Evolutionary conservation across 169 alveolate genomes (phyloP).

Genomic region (Toxoplasma gondii): DNA sequence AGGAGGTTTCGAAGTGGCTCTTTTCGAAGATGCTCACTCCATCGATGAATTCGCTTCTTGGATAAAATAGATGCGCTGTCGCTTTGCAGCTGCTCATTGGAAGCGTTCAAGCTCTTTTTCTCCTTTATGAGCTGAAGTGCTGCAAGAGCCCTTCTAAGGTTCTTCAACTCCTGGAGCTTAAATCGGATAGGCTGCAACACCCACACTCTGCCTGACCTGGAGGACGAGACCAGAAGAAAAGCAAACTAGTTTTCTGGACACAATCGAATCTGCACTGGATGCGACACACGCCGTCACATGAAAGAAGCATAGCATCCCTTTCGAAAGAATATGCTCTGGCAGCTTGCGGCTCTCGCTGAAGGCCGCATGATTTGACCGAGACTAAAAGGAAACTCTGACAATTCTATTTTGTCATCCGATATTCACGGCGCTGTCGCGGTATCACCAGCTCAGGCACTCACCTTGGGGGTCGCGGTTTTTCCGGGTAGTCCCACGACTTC

Average conservation of each 20-base stretch:
- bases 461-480: slow-evolving; percentile 1
- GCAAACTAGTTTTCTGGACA: no score
- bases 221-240: background rate
- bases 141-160: background rate
- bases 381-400: no score
- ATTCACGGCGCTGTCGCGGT: no score
- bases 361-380: background rate
- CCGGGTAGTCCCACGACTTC: slow-evolving; percentile 20
- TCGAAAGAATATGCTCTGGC: background rate
- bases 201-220: slow-evolving; percentile 11
- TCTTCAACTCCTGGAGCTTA: slow-evolving; percentile 8
- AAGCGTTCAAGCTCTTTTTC: background rate
- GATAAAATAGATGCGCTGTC: no score
- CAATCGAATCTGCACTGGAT: no score
- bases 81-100: background rate
- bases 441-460: background rate
- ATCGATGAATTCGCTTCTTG: background rate
- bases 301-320: background rate
- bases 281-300: background rate
- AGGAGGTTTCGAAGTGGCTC: background rate
- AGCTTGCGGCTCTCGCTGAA: background rate
- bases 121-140: background rate
- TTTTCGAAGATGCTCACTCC: background rate
- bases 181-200: slow-evolving; percentile 34
- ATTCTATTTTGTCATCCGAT: no score